Base-by-base conservation (phyloP, 768 basidiomycete species). In the Tephrocybe rancida region DNA sequence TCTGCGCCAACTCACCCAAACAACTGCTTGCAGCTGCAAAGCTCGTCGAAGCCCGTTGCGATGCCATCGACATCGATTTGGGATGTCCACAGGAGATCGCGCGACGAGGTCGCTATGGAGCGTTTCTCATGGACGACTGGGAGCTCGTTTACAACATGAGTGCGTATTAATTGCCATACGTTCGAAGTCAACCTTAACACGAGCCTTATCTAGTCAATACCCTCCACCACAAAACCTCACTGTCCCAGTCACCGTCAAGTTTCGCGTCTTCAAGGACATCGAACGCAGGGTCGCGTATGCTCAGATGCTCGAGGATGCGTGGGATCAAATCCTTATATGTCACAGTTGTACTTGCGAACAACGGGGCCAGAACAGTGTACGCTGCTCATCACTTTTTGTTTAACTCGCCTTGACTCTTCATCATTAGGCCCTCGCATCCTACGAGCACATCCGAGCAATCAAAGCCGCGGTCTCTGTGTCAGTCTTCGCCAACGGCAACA, bases 71-170 rank as follows among this genome's bases (percentile, higher is more conserved):
- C 67, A 78, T 99, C 68, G 98, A 99, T 67, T 73, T 95, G 57
- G 90, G 94, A 1, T 92, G 97, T 66, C 96, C 96, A 0, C 96
- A 99, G 64, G 94, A 96, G 43, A 98, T 99, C 52, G 96, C 96
- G 0, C 83, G 82, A 57, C 77, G 83, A 21, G 96, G 96, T 0
- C 79, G 80, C 38, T 99, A 98, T 58, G 96, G 96, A 0, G 80
- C 87, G 0, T 98, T 91, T 73, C 65, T 98, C 50, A 92, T 94
- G 75, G 95, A 98, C 54, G 92, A 98, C 39, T 98, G 96, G 96
- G 87, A 92, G 13, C 66, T 95, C 50, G 87, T 98, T 25, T 86
- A 87, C 60, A 73, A 78, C 19, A 77, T 98, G 44, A 90, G 95
- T 88, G 55, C 56, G 82, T 77, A 3, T 7, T n/a, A n/a, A n/a